Conservation (phyloP, 1,284 basidiomycete species). For the Sporisorium scitamineum region DNA sequence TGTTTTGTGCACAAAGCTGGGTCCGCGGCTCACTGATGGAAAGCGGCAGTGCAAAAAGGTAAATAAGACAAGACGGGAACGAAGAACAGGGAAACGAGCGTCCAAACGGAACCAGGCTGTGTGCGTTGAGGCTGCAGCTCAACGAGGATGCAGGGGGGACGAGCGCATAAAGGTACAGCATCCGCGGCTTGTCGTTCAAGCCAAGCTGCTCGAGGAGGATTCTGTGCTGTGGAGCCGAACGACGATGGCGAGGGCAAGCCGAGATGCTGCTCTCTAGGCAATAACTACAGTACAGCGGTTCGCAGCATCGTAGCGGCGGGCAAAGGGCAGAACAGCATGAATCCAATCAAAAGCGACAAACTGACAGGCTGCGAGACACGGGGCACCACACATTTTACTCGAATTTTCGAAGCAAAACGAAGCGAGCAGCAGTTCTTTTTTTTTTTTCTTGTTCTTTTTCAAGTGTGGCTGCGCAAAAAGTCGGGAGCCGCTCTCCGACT, state of each 20-base stretch:
- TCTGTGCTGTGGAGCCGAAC: neutral
- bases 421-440: too few species aligned
- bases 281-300: too few species aligned
- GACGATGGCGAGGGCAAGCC: neutral
- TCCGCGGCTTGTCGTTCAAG: neutral
- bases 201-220: neutral
- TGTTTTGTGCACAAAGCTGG: neutral
- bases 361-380: neutral
- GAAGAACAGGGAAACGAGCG: neutral
- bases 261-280: too few species aligned
- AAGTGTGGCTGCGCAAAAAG: neutral
- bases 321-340: too few species aligned
- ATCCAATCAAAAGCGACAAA: too few species aligned
- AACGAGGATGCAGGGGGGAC: too few species aligned
- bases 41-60: too few species aligned
- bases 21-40: neutral
- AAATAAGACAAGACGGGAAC: too few species aligned
- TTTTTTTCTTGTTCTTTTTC: neutral
- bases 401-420: neutral
- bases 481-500: slow-evolving; percentile 41
- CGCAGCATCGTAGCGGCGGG: too few species aligned
- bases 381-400: neutral
- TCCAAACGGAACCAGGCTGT: too few species aligned
- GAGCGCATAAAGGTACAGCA: too few species aligned
- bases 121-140: too few species aligned